These are phyloP conservation scores for Neonectria ditissima DNA, from an alignment of 2,329 filamentous ascomycete genomes.

Conservation along the genomic window DNA sequence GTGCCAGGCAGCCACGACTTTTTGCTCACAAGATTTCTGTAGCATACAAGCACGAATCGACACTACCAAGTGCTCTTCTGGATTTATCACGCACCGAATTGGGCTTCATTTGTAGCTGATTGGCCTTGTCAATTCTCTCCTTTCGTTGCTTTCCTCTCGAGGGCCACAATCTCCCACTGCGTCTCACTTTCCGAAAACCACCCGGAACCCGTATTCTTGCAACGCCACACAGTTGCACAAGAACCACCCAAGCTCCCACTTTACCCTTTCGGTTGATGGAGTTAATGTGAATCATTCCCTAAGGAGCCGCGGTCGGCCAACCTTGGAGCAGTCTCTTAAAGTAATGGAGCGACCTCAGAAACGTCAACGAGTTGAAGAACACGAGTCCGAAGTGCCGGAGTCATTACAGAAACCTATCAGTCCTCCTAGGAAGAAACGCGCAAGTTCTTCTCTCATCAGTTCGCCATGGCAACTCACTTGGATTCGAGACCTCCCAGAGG, in stretches of 20 bases:
- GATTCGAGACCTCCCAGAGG: conserved; percentile 71
- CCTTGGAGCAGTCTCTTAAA: background rate
- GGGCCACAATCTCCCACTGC: background rate
- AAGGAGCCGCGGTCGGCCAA: background rate
- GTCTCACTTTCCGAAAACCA: background rate
- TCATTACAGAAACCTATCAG: conserved; percentile 58
- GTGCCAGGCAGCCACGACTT: background rate
- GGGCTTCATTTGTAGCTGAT: background rate
- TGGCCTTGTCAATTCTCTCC: background rate
- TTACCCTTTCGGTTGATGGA: background rate
- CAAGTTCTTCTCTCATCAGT: conserved; percentile 46
- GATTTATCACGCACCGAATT: background rate
- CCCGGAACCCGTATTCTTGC: background rate
- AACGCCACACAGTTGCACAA: background rate
- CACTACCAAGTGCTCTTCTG: background rate
- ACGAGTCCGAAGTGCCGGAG: conserved; percentile 25
- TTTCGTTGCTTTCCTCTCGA: background rate
- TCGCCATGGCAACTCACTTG: conserved; percentile 81
- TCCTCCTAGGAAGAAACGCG: conserved; percentile 55
- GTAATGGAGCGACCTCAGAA: conserved; percentile 50
- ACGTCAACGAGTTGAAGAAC: conserved; percentile 43
- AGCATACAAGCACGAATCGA: background rate
- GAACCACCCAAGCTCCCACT: too few relatives aligned
- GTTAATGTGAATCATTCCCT: background rate
- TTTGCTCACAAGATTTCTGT: background rate